Conservation (phyloP, 2,329 filamentous ascomycete genomes). For the Xylaria sp. region DNA sequence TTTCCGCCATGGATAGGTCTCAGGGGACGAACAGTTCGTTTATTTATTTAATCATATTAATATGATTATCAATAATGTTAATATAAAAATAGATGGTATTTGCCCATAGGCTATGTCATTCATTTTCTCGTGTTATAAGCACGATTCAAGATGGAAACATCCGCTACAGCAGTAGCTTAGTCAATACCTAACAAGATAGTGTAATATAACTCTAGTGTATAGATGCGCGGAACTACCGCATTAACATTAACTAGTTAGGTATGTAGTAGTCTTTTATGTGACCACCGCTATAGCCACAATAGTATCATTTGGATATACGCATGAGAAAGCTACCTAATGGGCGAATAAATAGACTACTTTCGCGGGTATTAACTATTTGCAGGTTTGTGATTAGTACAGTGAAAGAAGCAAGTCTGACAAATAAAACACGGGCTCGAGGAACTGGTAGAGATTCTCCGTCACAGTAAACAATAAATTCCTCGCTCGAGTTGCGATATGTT, state of each 20-base stretch:
- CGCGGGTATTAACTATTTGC: neutral
- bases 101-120: neutral
- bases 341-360: neutral
- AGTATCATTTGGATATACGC: neutral
- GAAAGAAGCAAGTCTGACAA: neutral
- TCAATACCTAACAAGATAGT: neutral
- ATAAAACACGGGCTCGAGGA: neutral
- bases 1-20: too few species aligned
- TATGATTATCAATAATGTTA: too few species aligned
- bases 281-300: neutral
- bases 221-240: too few species aligned
- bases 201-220: neutral
- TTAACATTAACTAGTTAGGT: neutral
- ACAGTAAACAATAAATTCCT: neutral
- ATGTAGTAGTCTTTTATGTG: neutral
- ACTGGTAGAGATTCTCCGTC: neutral
- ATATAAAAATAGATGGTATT: too few species aligned
- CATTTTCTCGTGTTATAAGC: constrained; percentile 11
- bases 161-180: neutral
- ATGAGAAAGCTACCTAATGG: neutral
- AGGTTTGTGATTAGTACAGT: neutral
- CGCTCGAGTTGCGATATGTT: neutral
- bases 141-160: neutral
- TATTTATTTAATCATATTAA: too few species aligned
- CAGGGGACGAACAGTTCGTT: too few species aligned